Conservation (phyloP, 2,329 filamentous ascomycete genomes). For the Monilinia polystroma region DNA sequence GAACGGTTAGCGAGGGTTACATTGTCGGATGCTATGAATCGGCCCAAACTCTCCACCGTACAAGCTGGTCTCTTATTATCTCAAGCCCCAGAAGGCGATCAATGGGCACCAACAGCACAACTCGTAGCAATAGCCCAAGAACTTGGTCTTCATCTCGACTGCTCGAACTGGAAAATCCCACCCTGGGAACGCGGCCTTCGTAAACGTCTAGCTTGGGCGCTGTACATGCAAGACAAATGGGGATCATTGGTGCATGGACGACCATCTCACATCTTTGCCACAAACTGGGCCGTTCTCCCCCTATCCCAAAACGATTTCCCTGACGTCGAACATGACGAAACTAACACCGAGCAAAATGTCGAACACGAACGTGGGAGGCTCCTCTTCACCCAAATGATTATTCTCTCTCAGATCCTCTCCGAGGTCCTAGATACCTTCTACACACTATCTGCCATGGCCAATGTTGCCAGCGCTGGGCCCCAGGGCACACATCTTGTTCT, state of each 20-base stretch:
- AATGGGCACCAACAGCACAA: constrained; percentile 83
- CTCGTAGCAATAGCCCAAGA: constrained; percentile 85
- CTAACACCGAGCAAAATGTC: constrained; percentile 56
- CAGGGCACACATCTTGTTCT: constrained; percentile 73
- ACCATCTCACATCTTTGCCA: constrained; percentile 69
- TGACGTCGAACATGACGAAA: constrained; percentile 66
- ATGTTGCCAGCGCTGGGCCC: constrained; percentile 62
- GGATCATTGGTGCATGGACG: constrained; percentile 80
- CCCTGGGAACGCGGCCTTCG: constrained; percentile 82
- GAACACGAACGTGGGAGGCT: constrained; percentile 67
- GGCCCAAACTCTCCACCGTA: constrained; percentile 78
- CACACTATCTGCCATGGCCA: constrained; percentile 72
- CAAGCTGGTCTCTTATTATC: constrained; percentile 74
- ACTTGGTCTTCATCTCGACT: constrained; percentile 85
- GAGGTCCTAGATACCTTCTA: constrained; percentile 84
- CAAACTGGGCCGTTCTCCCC: constrained; percentile 73
- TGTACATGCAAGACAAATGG: constrained; percentile 96
- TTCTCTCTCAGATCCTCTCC: constrained; percentile 70
- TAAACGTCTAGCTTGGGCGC: constrained; percentile 83
- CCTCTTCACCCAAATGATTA: constrained; percentile 73
- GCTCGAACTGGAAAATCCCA: constrained; percentile 81
- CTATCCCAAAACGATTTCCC: constrained; percentile 70
- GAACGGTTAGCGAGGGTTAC: constrained; percentile 73
- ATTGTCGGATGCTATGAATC: constrained; percentile 72
- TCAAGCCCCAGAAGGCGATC: constrained; percentile 72